Percentiles rank a stretch among this genome's conserved stretches.
These are phyloP conservation scores for Malassezia sp. DNA, from an alignment of 1,284 basidiomycete species.

Conservation along the genomic window DNA sequence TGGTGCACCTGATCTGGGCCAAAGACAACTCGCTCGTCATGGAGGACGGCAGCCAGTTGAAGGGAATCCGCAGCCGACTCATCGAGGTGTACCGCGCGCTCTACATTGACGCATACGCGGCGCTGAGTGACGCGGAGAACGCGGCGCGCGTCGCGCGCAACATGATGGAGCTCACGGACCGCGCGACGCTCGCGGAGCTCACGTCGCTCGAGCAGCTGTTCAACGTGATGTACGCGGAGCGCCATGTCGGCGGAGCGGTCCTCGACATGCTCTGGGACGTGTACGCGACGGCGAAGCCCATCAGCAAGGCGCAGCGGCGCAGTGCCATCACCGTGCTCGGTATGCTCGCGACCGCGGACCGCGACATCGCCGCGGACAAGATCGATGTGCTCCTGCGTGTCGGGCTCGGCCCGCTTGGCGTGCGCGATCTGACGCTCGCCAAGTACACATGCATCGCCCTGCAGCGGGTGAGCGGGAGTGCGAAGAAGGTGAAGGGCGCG, in stretches of 20 bases:
- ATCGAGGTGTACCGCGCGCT: slow-evolving; percentile 78
- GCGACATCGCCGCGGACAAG: slow-evolving; percentile 72
- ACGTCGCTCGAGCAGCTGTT: slow-evolving; percentile 93
- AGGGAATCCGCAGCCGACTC: slow-evolving; percentile 73
- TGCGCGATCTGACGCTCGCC: slow-evolving; percentile 67
- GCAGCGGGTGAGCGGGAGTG: slow-evolving; percentile 80
- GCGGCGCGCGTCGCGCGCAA: slow-evolving; percentile 93
- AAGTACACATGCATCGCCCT: slow-evolving; percentile 87
- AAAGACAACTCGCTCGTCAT: slow-evolving; percentile 80
- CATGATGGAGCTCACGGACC: slow-evolving; percentile 57
- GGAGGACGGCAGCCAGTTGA: slow-evolving; percentile 68
- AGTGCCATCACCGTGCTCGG: slow-evolving; percentile 89
- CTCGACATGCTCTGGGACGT: slow-evolving; percentile 88
- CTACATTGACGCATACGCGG: slow-evolving; percentile 59
- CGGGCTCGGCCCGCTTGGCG: slow-evolving; percentile 71
- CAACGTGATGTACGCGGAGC: slow-evolving; percentile 75
- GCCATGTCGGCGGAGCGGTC: slow-evolving; percentile 70
- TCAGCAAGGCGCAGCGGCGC: slow-evolving; percentile 67
- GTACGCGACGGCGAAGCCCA: slow-evolving; percentile 52
- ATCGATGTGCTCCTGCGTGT: slow-evolving; percentile 75
- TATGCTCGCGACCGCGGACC: slow-evolving; percentile 80
- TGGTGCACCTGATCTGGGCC: slow-evolving; percentile 94
- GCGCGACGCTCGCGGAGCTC: slow-evolving; percentile 79
- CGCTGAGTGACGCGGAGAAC: slow-evolving; percentile 66
- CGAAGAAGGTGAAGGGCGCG: slow-evolving; percentile 81